Conservation (phyloP, 164 flowering plant species). For the Umbilicus rupestris region DNA sequence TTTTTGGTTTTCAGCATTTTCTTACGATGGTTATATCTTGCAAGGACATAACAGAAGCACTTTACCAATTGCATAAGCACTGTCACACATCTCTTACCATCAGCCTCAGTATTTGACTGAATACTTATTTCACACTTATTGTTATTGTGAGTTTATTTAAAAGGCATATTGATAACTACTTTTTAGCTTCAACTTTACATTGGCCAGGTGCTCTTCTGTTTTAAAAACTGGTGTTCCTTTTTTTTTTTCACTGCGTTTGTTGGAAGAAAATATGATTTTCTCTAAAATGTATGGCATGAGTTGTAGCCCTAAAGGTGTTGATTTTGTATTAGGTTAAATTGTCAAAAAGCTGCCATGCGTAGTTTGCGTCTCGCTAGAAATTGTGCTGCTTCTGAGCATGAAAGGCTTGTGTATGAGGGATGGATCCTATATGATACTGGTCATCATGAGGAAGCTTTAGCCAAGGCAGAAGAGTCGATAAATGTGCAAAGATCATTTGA, state of each 20-base stretch:
- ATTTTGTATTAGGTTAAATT: slow-evolving; percentile 57
- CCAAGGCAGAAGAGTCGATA: slow-evolving; percentile 92
- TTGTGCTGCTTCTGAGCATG: slow-evolving; percentile 44
- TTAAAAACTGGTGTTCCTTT: not conserved
- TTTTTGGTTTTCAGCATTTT: no score
- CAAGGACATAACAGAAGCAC: no score
- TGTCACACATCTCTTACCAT: no score
- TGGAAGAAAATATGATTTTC: not conserved
- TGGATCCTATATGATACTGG: slow-evolving; percentile 77
- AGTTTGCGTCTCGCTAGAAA: slow-evolving; percentile 80
- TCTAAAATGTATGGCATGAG: not conserved
- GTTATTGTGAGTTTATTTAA: no score
- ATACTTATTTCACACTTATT: no score
- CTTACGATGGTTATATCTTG: no score
- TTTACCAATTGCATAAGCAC: no score
- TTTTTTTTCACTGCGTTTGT: not conserved
- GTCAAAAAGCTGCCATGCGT: slow-evolving; percentile 92
- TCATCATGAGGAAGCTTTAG: slow-evolving; percentile 81
- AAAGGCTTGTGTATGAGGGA: slow-evolving; percentile 64
- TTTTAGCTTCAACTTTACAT: no score
- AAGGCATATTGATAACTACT: no score
- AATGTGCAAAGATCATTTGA: slow-evolving; percentile 43
- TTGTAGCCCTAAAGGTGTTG: not conserved
- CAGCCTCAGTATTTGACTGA: no score
- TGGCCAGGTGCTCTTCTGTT: not conserved